These are phyloP conservation scores for Puccinia polysora DNA, from an alignment of 1,284 basidiomycete genomes.

Conservation along the genomic window DNA sequence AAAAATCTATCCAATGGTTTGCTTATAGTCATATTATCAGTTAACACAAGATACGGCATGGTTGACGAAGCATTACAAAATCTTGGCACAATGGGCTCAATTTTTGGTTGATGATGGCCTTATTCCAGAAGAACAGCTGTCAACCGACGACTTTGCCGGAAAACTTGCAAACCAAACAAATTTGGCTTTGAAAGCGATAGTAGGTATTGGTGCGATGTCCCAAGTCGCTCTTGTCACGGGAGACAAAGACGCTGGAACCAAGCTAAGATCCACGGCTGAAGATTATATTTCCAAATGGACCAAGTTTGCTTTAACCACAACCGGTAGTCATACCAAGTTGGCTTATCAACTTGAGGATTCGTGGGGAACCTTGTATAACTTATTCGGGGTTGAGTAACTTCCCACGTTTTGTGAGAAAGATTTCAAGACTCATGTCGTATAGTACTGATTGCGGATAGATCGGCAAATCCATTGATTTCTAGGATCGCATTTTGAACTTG, in stretches of 20 bases:
- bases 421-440: no score
- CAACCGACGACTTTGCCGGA: slow-evolving; percentile 52
- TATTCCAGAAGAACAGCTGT: slow-evolving; percentile 50
- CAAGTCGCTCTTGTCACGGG: slow-evolving; percentile 48
- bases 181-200: slow-evolving; percentile 51
- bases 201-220: slow-evolving; percentile 50
- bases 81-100: slow-evolving; percentile 51
- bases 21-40: slow-evolving; percentile 6
- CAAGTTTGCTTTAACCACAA: slow-evolving; percentile 43
- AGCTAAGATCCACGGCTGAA: no score
- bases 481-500: slow-evolving; percentile 52
- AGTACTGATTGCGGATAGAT: no score
- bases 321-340: slow-evolving; percentile 51
- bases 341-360: slow-evolving; percentile 52
- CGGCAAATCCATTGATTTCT: no score
- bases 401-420: no score
- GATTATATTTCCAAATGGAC: slow-evolving; percentile 49
- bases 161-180: slow-evolving; percentile 51
- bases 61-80: slow-evolving; percentile 48
- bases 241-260: slow-evolving; percentile 46
- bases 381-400: slow-evolving; percentile 49
- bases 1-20: no score
- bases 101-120: slow-evolving; percentile 50
- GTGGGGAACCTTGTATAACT: no score
- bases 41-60: slow-evolving; percentile 44